phyloP scores from a whole-genome alignment of 2,329 filamentous ascomycete species.

The Rhynchosporium agropyri region DNA sequence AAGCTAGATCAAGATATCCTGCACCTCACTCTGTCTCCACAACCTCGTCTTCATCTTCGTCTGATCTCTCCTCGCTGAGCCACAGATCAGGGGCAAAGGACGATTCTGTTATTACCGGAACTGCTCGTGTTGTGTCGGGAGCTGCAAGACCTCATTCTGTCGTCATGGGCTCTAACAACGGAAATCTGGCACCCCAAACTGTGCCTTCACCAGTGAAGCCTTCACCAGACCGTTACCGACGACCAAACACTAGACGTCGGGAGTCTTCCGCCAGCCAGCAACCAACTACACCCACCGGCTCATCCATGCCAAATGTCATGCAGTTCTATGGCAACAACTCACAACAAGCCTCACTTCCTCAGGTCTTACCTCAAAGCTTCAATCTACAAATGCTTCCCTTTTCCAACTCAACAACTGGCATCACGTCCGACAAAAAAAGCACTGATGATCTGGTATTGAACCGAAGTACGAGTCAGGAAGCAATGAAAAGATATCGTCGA shows the following conservation, averaged over 20 bases:
- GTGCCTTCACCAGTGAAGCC: conserved; percentile 59
- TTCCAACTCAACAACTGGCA: conserved; percentile 25
- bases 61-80: conserved; percentile 44
- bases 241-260: conserved; percentile 57
- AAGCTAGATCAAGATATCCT: conserved; percentile 48
- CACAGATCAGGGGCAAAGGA: conserved; percentile 53
- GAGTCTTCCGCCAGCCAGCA: conserved; percentile 42
- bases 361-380: conserved; percentile 31
- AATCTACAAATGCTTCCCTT: conserved; percentile 39
- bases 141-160: conserved; percentile 45
- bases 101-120: conserved; percentile 52
- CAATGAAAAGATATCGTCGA: conserved; percentile 75
- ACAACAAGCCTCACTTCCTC: conserved; percentile 36
- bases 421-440: conserved; percentile 21
- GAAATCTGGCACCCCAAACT: conserved; percentile 51
- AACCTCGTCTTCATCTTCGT: conserved; percentile 42
- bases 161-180: conserved; percentile 51
- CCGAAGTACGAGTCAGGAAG: conserved; percentile 60
- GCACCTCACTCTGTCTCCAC: conserved; percentile 56
- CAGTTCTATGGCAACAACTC: conserved; percentile 56
- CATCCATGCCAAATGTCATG: conserved; percentile 56
- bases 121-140: conserved; percentile 36
- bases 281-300: conserved; percentile 37
- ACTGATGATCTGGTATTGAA: conserved; percentile 52
- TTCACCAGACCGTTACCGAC: conserved; percentile 82